These are phyloP conservation scores for Perilla frutescens DNA, from an alignment of 257 asterid genomes.

Conservation along the genomic window DNA sequence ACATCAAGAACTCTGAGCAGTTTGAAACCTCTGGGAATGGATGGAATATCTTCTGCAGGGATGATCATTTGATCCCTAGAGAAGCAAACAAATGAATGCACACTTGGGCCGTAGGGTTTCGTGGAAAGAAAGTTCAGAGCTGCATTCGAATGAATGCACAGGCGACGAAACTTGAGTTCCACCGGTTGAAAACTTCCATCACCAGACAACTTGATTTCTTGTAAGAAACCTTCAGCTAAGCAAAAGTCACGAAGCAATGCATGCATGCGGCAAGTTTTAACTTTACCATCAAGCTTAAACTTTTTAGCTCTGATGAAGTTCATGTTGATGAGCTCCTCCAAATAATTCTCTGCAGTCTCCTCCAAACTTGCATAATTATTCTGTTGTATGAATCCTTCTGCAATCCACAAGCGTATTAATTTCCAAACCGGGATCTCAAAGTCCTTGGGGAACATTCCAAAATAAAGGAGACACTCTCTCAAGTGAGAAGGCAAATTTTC, in stretches of 20 bases:
- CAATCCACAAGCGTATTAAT: no score
- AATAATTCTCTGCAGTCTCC: no score
- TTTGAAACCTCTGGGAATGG: conserved; percentile 40
- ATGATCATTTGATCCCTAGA: not conserved
- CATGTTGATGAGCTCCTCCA: no score
- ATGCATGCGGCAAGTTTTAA: conserved; percentile 22
- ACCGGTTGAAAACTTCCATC: conserved; percentile 11
- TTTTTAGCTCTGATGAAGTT: no score
- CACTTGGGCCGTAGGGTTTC: not conserved
- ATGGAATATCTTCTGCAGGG: conserved; percentile 12
- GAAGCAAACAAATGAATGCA: no score
- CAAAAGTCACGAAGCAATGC: conserved; percentile 30
- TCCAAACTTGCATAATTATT: no score
- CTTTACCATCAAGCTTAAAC: no score
- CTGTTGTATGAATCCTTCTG: no score
- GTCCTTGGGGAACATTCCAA: no score
- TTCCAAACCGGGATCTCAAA: no score
- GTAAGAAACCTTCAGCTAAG: conserved; percentile 23
- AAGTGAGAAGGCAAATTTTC: no score
- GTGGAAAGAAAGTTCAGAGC: conserved; percentile 14
- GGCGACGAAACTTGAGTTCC: conserved; percentile 27
- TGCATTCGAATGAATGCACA: conserved; percentile 37
- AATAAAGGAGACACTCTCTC: no score
- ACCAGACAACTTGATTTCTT: conserved; percentile 29
- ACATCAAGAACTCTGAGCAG: conserved; percentile 48